Percentiles rank a stretch among this genome's conserved stretches.
Evolutionary conservation across 2,329 filamentous ascomycete genomes (phyloP).

Genomic region (Nannizziopsis arthrosporioides): DNA sequence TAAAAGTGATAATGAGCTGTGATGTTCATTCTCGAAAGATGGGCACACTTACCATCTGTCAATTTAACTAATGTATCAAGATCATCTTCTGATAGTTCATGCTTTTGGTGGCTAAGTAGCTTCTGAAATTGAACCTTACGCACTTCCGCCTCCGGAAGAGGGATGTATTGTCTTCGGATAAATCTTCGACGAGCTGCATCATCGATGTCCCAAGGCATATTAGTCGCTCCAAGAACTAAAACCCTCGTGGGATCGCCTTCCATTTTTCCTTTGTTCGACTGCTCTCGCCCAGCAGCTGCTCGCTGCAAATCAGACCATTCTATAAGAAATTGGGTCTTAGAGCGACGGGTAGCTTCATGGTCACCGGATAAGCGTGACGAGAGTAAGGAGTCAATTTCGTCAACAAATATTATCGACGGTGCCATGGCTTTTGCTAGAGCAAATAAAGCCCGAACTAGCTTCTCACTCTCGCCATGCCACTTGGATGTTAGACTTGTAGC

Average conservation of each 20-base stretch:
- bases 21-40: not conserved
- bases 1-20: conserved; percentile 28
- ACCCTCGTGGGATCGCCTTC: conserved; percentile 76
- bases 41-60: conserved; percentile 59
- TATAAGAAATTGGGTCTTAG: conserved; percentile 96
- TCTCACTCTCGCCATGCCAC: conserved; percentile 91
- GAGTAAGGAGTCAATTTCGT: conserved; percentile 91
- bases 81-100: conserved; percentile 59
- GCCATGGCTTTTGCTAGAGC: conserved; percentile 77
- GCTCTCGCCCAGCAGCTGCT: conserved; percentile 75
- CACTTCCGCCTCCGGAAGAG: conserved; percentile 74
- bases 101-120: conserved; percentile 76
- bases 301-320: conserved; percentile 92
- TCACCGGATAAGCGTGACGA: conserved; percentile 68
- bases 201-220: conserved; percentile 94
- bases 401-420: conserved; percentile 94
- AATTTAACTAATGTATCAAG: conserved; percentile 61
- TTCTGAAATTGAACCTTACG: conserved; percentile 66
- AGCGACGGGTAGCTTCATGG: conserved; percentile 82
- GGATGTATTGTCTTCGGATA: conserved; percentile 89
- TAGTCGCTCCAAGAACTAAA: conserved; percentile 86
- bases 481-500: conserved; percentile 91
- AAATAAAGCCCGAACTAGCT: conserved; percentile 86
- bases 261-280: conserved; percentile 50
- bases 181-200: conserved; percentile 86